Evolutionary conservation across 2,329 filamentous ascomycete genomes (phyloP), one percentile per base, ranked within the genome.

Genomic region (Ilyonectria mors-panacis): DNA sequence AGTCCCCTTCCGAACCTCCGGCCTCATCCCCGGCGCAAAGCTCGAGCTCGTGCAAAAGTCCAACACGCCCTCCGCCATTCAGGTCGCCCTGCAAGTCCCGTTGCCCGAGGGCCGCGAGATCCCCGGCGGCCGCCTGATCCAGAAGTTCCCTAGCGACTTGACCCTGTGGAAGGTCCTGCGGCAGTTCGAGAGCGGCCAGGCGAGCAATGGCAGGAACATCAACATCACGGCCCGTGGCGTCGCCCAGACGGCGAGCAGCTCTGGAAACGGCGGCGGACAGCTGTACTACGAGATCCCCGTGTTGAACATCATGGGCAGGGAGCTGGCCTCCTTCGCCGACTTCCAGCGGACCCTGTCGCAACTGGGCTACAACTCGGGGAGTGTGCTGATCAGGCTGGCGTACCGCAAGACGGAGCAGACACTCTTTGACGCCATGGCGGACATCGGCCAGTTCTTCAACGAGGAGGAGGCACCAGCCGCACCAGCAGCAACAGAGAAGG

Each of bases 31-130:
- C 42, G 96, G 96, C 68, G 95, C 96, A 66, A 97, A 97, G 78
- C 89, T 99, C 65, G 95, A 98, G 78, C 92, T 99, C 56, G 92
- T 98, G 23, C 91, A 94, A 77, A 91, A 92, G 66, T 96, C 95
- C 51, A 93, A 93, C 64, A 96, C 94, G 0, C 92, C 95, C 0
- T 92, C 94, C 2, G 92, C 92, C 54, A 92, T 99, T 63, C 94
- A 92, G 45, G 92, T 99, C 47, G 95, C 94, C n/a, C 84, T 99
- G 13, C 93, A 97, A 77, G 85, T 98, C 30, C 93, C 94, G 4
- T 87, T 91, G 39, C 88, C 91, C 23, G 92, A 96, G 77, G 89
- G 87, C 21, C 85, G 84, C 50, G 85, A 87, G 55, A 85, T 88
- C 21, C 87, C 90, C 2, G 89, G 89, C 70, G 89, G 90, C 26